phyloP scores from a whole-genome alignment of 768 basidiomycete genomes.

The Tylopilus balloui region DNA sequence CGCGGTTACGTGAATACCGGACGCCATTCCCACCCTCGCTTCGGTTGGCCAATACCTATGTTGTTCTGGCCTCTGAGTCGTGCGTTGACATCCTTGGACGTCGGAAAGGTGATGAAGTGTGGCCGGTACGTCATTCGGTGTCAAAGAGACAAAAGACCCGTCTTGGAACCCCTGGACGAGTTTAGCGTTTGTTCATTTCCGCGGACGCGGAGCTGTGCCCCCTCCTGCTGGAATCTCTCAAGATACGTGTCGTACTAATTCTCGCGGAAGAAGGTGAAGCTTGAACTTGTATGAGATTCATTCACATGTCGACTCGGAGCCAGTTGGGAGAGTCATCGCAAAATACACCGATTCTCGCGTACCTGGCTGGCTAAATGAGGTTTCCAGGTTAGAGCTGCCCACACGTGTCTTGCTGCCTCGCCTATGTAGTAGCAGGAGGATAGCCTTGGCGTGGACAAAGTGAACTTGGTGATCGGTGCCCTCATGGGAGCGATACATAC shows the following conservation, averaged over 20 bases:
- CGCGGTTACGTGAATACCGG: conserved; percentile 2
- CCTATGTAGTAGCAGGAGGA: conserved; percentile 7
- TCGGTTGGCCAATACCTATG: neutral
- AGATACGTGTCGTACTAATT: conserved; percentile 9
- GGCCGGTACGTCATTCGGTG: too few species aligned
- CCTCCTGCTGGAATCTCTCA: neutral
- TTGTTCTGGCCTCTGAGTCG: neutral
- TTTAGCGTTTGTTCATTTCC: neutral
- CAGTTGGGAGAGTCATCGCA: conserved; percentile 3
- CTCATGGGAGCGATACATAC: neutral
- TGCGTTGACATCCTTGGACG: conserved; percentile 2
- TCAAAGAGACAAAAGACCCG: neutral
- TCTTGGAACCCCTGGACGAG: neutral
- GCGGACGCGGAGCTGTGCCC: neutral
- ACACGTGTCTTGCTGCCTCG: conserved; percentile 10
- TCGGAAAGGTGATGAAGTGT: neutral
- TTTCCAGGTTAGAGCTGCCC: neutral
- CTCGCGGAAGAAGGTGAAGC: conserved; percentile 27
- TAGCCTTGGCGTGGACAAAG: neutral
- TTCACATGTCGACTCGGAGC: conserved; percentile 21
- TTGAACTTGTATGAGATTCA: conserved; percentile 6
- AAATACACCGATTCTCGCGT: conserved; percentile 5
- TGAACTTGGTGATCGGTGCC: conserved; percentile 10
- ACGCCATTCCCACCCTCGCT: neutral
- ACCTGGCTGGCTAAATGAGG: conserved; percentile 9